Percentiles rank a stretch among this genome's conserved stretches.
phyloP scores from a whole-genome alignment of 495 filamentous ascomycete species.

The Lophium mytilinum region DNA sequence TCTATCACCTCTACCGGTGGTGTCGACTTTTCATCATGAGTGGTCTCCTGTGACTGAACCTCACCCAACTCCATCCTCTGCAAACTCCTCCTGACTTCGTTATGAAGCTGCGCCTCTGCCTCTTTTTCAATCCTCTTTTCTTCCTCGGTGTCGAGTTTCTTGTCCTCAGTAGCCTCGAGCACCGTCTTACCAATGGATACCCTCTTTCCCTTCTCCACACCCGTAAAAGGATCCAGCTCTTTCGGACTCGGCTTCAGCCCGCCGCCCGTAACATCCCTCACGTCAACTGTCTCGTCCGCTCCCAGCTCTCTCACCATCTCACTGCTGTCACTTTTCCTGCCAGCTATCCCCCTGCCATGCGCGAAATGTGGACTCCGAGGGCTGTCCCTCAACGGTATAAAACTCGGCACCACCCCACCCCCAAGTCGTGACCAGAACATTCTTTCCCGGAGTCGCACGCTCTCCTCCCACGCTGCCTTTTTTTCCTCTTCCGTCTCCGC shows the following conservation, averaged over 20 bases:
- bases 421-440: slow-evolving; percentile 96
- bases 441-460: slow-evolving; percentile 74
- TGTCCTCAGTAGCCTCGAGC: slow-evolving; percentile 2
- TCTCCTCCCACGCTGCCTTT: slow-evolving; percentile 87
- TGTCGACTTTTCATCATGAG: neutral
- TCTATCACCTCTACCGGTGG: neutral
- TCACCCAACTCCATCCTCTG: slow-evolving; percentile 1
- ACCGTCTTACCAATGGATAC: slow-evolving; percentile 26
- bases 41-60: neutral
- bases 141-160: slow-evolving; percentile 3
- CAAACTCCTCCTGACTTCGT: slow-evolving; percentile 12
- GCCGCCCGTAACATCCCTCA: slow-evolving; percentile 7
- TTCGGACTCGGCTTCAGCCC: slow-evolving; percentile 8
- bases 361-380: slow-evolving; percentile 26
- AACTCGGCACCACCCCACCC: slow-evolving; percentile 73
- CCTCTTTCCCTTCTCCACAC: slow-evolving; percentile 10
- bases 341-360: neutral
- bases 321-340: slow-evolving; percentile 14
- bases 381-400: slow-evolving; percentile 25
- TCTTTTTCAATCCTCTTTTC: slow-evolving; percentile 14
- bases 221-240: slow-evolving; percentile 18
- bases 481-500: slow-evolving; percentile 69
- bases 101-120: slow-evolving; percentile 17
- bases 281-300: slow-evolving; percentile 20
- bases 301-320: slow-evolving; percentile 8